Conservation (phyloP, 352 stramenopile genomes). For the Pythium biforme region DNA sequence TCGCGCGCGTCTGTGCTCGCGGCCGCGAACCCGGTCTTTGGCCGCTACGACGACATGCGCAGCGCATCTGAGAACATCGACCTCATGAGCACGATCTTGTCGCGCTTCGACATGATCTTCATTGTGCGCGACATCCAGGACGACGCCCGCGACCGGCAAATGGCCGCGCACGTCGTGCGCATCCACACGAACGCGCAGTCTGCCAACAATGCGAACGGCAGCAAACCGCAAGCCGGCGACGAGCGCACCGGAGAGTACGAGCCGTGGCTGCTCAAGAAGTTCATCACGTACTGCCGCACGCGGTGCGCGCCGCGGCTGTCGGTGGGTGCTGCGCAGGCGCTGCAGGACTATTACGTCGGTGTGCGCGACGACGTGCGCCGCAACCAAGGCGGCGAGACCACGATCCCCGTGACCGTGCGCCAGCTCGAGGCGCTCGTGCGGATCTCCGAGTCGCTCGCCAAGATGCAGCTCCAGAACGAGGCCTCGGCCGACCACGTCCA, state of each 20-base stretch:
- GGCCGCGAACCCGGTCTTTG: constrained; percentile 98
- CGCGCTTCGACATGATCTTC: constrained; percentile 99
- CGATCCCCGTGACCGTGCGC: constrained; percentile 97
- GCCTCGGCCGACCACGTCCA: constrained; percentile 90
- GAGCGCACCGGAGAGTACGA: constrained; percentile 61
- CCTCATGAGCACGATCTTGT: constrained; percentile 98
- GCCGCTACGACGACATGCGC: constrained; percentile 98
- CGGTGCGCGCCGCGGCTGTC: constrained; percentile 93
- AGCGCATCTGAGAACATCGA: constrained; percentile 99
- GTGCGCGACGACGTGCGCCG: constrained; percentile 96
- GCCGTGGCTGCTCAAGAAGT: constrained; percentile 95
- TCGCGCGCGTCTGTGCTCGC: constrained; percentile 90
- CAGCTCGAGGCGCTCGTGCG: constrained; percentile 98
- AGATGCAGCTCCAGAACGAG: constrained; percentile 94
- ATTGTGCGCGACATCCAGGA: constrained; percentile 98
- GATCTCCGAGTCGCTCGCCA: constrained; percentile 96
- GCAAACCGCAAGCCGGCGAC: constrained; percentile 26
- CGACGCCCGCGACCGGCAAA: constrained; percentile 94
- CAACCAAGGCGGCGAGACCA: constrained; percentile 62
- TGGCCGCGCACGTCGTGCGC: constrained; percentile 97
- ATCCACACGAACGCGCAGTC: constrained; percentile 92
- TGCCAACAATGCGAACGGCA: constrained; percentile 15
- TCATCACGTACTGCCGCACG: constrained; percentile 97
- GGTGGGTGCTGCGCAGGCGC: constrained; percentile 87
- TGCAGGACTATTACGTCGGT: constrained; percentile 97